These are phyloP conservation scores for Eragrostis nindensis DNA, from an alignment of 176 grass and related monocot species.

Conservation along the genomic window DNA sequence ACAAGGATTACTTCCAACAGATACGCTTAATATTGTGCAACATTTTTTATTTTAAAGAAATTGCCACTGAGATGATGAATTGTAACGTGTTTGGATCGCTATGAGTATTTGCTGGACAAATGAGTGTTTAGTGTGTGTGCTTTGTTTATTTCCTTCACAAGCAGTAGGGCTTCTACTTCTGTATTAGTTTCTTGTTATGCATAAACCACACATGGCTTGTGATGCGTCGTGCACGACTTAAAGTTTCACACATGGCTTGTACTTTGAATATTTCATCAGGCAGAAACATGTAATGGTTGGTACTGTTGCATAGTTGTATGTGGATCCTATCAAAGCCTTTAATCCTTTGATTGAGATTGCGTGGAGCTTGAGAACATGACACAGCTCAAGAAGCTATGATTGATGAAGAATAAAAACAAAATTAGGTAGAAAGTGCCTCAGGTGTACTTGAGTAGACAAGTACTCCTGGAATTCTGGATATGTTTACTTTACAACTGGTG, in stretches of 20 bases:
- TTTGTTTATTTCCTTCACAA: neutral
- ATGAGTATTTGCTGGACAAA: neutral
- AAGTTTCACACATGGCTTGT: neutral
- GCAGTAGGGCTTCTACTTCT: neutral
- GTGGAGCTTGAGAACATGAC: neutral
- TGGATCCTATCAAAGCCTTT: neutral
- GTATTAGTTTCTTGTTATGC: neutral
- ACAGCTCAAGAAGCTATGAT: neutral
- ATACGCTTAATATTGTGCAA: neutral
- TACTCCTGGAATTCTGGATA: neutral
- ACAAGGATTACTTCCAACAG: no score
- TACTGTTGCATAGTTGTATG: neutral
- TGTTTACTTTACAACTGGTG: slow-evolving; percentile 3
- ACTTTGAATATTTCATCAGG: slow-evolving; percentile 1
- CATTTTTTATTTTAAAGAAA: neutral
- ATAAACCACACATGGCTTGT: neutral
- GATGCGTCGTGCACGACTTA: neutral
- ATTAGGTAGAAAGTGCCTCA: slow-evolving; percentile 13
- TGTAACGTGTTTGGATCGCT: slow-evolving; percentile 5
- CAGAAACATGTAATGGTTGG: neutral
- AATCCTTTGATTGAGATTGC: neutral
- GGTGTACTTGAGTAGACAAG: neutral
- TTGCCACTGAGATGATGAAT: neutral
- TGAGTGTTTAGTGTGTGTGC: neutral
- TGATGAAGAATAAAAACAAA: neutral